These are phyloP conservation scores for Picea glauca DNA, from an alignment of 75 land plant species.

Conservation along the genomic window DNA sequence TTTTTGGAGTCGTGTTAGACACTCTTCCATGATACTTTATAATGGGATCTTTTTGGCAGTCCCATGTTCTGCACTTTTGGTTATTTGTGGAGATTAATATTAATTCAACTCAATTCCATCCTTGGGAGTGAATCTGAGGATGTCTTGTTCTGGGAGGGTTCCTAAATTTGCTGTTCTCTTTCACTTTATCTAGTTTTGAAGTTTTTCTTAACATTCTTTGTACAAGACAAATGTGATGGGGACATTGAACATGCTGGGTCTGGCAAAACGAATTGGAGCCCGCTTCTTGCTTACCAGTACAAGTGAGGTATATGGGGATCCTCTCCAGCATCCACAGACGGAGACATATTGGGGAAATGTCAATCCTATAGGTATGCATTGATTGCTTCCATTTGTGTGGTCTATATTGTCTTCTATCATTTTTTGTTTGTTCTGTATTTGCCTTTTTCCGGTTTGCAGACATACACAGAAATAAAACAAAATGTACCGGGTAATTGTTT, in stretches of 20 bases:
- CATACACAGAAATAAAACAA: not conserved
- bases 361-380: conserved; percentile 68
- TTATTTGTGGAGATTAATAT: too few relatives aligned
- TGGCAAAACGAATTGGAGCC: conserved; percentile 83
- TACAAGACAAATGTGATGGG: conserved; percentile 95
- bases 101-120: not conserved
- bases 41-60: too few relatives aligned
- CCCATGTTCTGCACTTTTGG: too few relatives aligned
- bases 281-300: conserved; percentile 81
- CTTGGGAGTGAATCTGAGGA: not conserved
- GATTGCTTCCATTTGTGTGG: not conserved
- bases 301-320: conserved; percentile 90
- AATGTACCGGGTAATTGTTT: not conserved
- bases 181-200: not conserved
- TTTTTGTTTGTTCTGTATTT: not conserved
- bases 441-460: not conserved
- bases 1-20: too few relatives aligned
- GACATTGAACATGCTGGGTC: conserved; percentile 80
- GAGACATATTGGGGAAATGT: conserved; percentile 96
- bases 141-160: not conserved
- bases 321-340: conserved; percentile 83
- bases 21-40: too few relatives aligned
- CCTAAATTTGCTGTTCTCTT: not conserved
- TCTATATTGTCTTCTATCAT: not conserved
- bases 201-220: conserved; percentile 4